These are phyloP conservation scores for Erythrophleum fordii DNA, from an alignment of 306 rosid genomes.

Conservation along the genomic window DNA sequence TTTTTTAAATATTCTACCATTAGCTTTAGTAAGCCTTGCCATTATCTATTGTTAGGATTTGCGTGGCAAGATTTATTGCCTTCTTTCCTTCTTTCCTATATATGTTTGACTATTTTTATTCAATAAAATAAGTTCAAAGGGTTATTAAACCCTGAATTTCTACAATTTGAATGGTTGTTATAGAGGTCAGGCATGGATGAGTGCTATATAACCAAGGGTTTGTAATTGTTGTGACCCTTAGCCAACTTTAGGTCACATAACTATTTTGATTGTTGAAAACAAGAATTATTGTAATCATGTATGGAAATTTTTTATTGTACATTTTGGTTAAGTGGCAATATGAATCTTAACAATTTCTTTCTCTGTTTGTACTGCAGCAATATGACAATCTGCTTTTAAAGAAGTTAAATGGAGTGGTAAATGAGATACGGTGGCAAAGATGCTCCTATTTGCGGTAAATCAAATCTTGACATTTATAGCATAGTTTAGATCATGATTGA, in stretches of 20 bases:
- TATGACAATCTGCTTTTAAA: constrained; percentile 67
- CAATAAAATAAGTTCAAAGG: too few species aligned
- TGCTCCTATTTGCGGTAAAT: constrained; percentile 86
- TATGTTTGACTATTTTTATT: too few species aligned
- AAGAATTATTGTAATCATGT: neutral
- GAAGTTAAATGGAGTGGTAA: constrained; percentile 79
- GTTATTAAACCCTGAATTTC: too few species aligned
- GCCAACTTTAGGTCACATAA: neutral
- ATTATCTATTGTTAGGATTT: too few species aligned
- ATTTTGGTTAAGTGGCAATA: constrained; percentile 29
- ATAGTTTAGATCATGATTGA: constrained; percentile 5
- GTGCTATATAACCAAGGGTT: too few species aligned
- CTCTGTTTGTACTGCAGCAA: constrained; percentile 80
- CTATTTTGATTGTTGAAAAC: neutral
- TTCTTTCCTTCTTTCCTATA: too few species aligned
- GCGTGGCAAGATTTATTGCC: too few species aligned
- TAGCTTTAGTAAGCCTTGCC: too few species aligned
- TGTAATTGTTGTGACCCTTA: too few species aligned
- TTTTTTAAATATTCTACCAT: too few species aligned
- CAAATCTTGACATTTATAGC: constrained; percentile 26
- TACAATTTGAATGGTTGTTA: too few species aligned
- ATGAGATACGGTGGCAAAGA: constrained; percentile 91
- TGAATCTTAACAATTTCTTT: constrained; percentile 12
- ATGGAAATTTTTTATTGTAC: constrained; percentile 7
- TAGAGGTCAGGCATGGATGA: too few species aligned